Evolutionary conservation across 176 grass and related monocot genomes (phyloP).

Genomic region (Aegilops umbellulata): DNA sequence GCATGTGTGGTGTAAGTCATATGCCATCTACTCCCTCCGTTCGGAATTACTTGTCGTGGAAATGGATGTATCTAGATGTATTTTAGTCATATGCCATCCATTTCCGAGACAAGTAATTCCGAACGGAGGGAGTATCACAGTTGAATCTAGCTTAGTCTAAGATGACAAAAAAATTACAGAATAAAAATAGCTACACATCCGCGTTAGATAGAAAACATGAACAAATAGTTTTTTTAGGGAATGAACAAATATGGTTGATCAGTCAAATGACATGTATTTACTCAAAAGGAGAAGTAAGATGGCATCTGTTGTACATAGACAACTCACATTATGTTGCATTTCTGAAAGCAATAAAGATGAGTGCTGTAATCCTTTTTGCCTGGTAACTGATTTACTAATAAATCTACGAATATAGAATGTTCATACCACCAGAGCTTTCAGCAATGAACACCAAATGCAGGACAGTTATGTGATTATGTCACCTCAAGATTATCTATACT

Average conservation of each 20-base stretch:
- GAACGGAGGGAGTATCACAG: no score
- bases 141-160: background rate
- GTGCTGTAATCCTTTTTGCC: background rate
- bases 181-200: background rate
- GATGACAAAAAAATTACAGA: background rate
- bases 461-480: constrained; percentile 10
- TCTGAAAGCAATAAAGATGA: background rate
- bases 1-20: background rate
- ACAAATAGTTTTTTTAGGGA: no score
- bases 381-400: background rate
- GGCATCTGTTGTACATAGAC: background rate
- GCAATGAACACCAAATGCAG: constrained; percentile 10
- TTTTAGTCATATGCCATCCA: no score
- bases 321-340: background rate
- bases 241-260: background rate
- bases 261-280: background rate
- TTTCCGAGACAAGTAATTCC: no score
- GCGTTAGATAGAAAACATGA: background rate
- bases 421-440: background rate
- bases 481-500: background rate
- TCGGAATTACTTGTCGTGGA: no score
- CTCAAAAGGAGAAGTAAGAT: background rate
- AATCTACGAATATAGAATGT: constrained; percentile 8
- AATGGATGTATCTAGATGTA: no score
- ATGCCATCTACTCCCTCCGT: no score